A percentile compares a stretch with the other conserved stretches of the same genome.
These are phyloP conservation scores for Candida sanyaensis DNA, from an alignment of 1,139 yeast species.

Conservation along the genomic window DNA sequence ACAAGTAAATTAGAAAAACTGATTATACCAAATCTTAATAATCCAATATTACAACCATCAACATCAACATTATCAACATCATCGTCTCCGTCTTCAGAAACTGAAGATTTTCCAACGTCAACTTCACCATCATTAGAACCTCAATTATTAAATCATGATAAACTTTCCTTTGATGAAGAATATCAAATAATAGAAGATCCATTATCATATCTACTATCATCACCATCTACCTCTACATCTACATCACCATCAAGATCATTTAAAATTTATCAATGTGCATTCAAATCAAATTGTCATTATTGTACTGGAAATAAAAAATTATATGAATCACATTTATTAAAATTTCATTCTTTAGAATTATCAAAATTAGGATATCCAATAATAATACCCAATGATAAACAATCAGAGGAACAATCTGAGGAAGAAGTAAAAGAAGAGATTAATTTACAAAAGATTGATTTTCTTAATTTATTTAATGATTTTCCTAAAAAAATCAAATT, in stretches of 20 bases:
- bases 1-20: no score
- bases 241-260: neutral
- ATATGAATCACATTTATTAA: constrained; percentile 34
- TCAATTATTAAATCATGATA: neutral
- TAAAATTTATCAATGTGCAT: constrained; percentile 30
- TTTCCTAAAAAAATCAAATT: constrained; percentile 30
- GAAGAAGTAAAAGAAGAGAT: constrained; percentile 2
- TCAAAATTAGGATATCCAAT: constrained; percentile 37
- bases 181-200: constrained; percentile 25
- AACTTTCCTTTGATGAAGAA: constrained; percentile 24
- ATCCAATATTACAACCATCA: neutral
- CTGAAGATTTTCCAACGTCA: constrained; percentile 4
- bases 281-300: constrained; percentile 26
- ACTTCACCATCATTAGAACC: neutral
- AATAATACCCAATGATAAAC: constrained; percentile 9
- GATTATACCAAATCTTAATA: neutral
- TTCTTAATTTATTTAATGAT: constrained; percentile 16
- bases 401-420: neutral
- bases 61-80: neutral
- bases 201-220: constrained; percentile 4
- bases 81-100: neutral
- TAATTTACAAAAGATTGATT: constrained; percentile 10
- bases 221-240: neutral
- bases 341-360: constrained; percentile 26
- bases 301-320: constrained; percentile 33